phyloP scores from a whole-genome alignment of 2,329 filamentous ascomycete species.

The Phaeophleospora eucalypticola region DNA sequence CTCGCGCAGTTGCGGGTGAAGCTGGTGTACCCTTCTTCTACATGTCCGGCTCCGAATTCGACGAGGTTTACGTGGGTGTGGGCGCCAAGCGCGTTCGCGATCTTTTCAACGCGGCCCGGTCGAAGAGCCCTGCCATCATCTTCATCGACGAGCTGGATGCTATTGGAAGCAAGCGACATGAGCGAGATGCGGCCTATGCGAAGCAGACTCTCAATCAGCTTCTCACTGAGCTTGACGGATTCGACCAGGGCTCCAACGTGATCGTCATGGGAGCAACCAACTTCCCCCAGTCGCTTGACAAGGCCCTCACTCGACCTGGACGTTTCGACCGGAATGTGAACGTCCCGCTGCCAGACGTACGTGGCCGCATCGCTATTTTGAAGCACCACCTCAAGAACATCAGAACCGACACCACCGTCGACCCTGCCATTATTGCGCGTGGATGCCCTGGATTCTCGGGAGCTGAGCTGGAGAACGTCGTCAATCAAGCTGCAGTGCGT shows the following conservation, averaged over 20 bases:
- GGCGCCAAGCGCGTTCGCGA: constrained; percentile 94
- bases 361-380: constrained; percentile 86
- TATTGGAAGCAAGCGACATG: constrained; percentile 89
- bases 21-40: constrained; percentile 99
- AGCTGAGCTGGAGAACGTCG: constrained; percentile 91
- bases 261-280: constrained; percentile 97
- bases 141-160: constrained; percentile 95
- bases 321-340: constrained; percentile 92
- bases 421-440: constrained; percentile 76
- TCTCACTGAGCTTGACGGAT: constrained; percentile 93
- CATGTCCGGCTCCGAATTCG: constrained; percentile 98
- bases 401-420: constrained; percentile 73
- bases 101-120: constrained; percentile 76
- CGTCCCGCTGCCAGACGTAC: constrained; percentile 86
- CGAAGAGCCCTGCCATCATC: constrained; percentile 86
- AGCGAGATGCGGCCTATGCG: constrained; percentile 87
- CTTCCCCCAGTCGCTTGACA: constrained; percentile 89
- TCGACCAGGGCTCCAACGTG: constrained; percentile 88
- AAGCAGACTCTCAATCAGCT: constrained; percentile 98
- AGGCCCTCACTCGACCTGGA: constrained; percentile 87
- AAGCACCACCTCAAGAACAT: constrained; percentile 93
- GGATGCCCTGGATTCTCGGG: constrained; percentile 90
- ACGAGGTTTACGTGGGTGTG: constrained; percentile 96
- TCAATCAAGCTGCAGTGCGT: constrained; percentile 91
- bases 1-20: constrained; percentile 92